Evolutionary conservation across 768 basidiomycete species (phyloP), one percentile per base, ranked within the genome.

Genomic region (Clathrus columnatus): DNA sequence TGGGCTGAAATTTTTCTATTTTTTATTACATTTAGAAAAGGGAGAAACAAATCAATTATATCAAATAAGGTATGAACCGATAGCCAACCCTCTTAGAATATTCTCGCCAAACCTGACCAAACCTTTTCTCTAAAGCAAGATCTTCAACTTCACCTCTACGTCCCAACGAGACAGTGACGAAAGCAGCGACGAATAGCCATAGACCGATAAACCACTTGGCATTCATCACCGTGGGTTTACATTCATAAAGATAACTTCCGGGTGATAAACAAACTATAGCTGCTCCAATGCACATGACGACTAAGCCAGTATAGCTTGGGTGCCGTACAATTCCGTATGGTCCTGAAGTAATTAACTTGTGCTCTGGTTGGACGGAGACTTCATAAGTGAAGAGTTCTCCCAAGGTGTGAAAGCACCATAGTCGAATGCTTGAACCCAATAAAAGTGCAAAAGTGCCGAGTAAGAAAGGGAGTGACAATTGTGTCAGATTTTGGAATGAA

Each of bases 341-440:
- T 0, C 72, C 72, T 1, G 61, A 54, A 1, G 65, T 70, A 23
- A 73, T 50, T 4, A 73, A 65, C 10, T 47, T 18, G 48, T 72
- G 72, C 2, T 64, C 54, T 20, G 61, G 62, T 1, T 62, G 62
- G 17, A 73, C 54, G 18, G 79, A 79, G 48, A 82, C 72, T 61
- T 81, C 79, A 63, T 81, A 82, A 0, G 80, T 81, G 69, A 82
- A 82, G 54, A 80, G 66, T 1, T 70, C 62, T 1, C 79, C 80
- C 20, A 82, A 76, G 21, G 75, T 71, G 53, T 65, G 68, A 73
- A 78, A 82, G 61, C 80, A 81, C 60, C 71, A 75, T 17, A 79
- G 63, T 36, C 80, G 78, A 59, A 81, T 72, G 64, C 73, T 70
- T 56, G 73, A 67, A 1, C 79, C 79, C 1, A 73, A 60, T 3